Evolutionary conservation across 345 rosid genomes (phyloP).

Genomic region (Dipteronia sinensis): DNA sequence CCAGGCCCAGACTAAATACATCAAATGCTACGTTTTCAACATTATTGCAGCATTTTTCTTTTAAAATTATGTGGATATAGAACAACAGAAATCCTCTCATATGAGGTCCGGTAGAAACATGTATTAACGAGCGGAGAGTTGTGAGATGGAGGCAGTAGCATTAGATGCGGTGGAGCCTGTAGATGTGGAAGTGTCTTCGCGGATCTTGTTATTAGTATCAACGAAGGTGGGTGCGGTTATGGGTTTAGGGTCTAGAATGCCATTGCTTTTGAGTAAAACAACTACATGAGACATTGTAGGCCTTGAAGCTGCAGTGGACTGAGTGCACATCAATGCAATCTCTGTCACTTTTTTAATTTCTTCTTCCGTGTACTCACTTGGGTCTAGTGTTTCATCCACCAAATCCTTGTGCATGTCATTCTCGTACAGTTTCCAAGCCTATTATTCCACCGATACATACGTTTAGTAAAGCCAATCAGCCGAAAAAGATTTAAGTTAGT

Average conservation of each 20-base stretch:
- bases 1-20: too few species aligned
- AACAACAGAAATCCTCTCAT: too few species aligned
- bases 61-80: too few species aligned
- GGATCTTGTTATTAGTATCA: constrained; percentile 10
- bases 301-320: constrained; percentile 24
- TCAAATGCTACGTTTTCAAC: too few species aligned
- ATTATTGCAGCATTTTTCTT: too few species aligned
- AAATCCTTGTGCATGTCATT: constrained; percentile 23
- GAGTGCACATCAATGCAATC: constrained; percentile 43
- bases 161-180: constrained; percentile 19
- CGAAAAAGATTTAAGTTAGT: too few species aligned
- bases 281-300: constrained; percentile 42
- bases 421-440: constrained; percentile 43
- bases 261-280: constrained; percentile 27
- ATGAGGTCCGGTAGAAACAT: neutral
- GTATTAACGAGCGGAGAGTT: constrained; percentile 24
- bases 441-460: neutral
- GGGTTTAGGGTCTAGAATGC: constrained; percentile 6
- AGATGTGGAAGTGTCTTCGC: constrained; percentile 18
- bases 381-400: constrained; percentile 33
- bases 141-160: constrained; percentile 25
- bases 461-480: neutral
- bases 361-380: constrained; percentile 33
- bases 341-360: constrained; percentile 26
- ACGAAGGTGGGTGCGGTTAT: constrained; percentile 24